Conservation (phyloP, 139 green algal genomes). For the Ettlia oleoabundans region DNA sequence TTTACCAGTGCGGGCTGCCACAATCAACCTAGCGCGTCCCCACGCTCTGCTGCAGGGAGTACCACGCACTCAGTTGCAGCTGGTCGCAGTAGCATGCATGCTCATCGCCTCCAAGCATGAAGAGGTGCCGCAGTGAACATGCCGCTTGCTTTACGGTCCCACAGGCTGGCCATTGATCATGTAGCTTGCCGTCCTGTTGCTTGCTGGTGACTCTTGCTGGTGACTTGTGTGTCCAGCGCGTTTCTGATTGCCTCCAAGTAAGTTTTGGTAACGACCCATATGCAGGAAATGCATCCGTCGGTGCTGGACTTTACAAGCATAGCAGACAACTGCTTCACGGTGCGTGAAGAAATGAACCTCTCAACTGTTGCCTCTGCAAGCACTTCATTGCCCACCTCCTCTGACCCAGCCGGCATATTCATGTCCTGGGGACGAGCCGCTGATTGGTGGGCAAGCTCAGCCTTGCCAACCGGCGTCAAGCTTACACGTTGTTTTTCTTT, state of each 20-base stretch:
- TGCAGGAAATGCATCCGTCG: constrained; percentile 55
- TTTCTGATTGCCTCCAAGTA: not conserved
- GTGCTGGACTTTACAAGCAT: constrained; percentile 54
- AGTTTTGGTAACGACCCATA: not conserved
- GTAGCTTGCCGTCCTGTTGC: too few species aligned
- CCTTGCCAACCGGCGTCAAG: too few species aligned
- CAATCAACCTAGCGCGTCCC: too few species aligned
- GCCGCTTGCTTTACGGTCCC: too few species aligned
- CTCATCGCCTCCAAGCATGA: constrained; percentile 63
- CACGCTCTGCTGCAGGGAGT: constrained; percentile 35
- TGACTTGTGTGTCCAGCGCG: not conserved
- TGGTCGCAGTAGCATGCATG: constrained; percentile 63
- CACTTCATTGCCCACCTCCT: too few species aligned
- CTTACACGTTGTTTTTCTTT: not conserved
- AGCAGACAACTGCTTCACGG: constrained; percentile 57
- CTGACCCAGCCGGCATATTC: too few species aligned
- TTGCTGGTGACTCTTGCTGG: too few species aligned
- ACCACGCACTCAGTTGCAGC: constrained; percentile 59
- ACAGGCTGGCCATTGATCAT: too few species aligned
- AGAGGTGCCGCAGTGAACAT: too few species aligned
- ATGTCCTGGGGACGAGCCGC: too few species aligned
- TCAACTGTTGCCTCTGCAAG: not conserved
- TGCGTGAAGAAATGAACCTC: not conserved
- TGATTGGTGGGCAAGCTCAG: too few species aligned
- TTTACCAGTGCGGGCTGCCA: too few species aligned